phyloP scores from a whole-genome alignment of 192 early-diverging fungal species.

The Powellomyces hirtus region DNA sequence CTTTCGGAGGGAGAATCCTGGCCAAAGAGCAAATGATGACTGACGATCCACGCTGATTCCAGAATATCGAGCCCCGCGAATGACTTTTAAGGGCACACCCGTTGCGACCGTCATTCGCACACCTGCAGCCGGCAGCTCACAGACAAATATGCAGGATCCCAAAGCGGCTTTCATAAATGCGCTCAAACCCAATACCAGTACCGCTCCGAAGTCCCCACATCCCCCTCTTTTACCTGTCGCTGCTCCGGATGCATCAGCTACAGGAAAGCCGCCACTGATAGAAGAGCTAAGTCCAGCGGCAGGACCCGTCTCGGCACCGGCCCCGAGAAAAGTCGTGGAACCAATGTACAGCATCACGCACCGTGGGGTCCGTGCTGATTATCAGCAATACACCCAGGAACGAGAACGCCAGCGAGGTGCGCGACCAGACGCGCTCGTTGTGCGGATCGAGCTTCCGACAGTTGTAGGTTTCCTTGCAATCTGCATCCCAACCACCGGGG shows the following conservation, averaged over 20 bases:
- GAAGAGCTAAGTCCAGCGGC: slow-evolving; percentile 8
- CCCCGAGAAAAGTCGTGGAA: background rate
- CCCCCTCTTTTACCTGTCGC: background rate
- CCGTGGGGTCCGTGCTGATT: slow-evolving; percentile 32
- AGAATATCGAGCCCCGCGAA: slow-evolving; percentile 42
- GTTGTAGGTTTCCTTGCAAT: slow-evolving; percentile 36
- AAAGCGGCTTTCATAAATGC: background rate
- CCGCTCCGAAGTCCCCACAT: background rate
- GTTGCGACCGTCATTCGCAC: slow-evolving; percentile 45
- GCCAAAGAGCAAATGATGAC: background rate
- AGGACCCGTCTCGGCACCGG: background rate
- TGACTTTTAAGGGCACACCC: slow-evolving; percentile 46
- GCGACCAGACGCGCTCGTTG: slow-evolving; percentile 45
- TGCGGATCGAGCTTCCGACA: slow-evolving; percentile 42
- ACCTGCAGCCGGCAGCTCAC: background rate
- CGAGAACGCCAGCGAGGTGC: slow-evolving; percentile 27
- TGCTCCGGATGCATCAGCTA: background rate
- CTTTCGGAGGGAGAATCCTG: background rate
- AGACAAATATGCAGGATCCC: background rate
- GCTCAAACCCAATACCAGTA: background rate
- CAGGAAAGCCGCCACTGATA: background rate
- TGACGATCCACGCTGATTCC: background rate
- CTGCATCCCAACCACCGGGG: no score
- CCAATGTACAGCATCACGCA: slow-evolving; percentile 43
- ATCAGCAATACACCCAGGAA: slow-evolving; percentile 39